Conservation (phyloP, 495 filamentous ascomycete genomes). For the Viridothelium virens region DNA sequence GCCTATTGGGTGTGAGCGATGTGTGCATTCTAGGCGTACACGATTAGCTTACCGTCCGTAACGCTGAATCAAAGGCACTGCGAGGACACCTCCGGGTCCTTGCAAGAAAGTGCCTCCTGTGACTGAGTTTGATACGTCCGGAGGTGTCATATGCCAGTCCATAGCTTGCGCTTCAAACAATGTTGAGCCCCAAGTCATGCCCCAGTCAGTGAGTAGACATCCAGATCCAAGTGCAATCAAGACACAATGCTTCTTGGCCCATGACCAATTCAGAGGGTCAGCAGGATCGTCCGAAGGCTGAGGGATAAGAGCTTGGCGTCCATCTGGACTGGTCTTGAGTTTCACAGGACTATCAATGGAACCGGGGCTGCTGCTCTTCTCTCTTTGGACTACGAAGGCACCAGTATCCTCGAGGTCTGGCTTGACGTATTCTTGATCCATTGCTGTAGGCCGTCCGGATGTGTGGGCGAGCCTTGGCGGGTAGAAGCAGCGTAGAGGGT, state of each 20-base stretch:
- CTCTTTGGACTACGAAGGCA: neutral
- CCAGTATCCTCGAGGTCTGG: slow-evolving; percentile 1
- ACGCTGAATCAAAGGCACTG: slow-evolving; percentile 44
- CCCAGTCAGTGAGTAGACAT: slow-evolving; percentile 33
- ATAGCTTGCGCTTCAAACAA: slow-evolving; percentile 42
- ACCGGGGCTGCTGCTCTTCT: neutral
- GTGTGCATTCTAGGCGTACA: neutral
- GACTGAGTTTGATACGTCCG: slow-evolving; percentile 41
- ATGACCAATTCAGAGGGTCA: slow-evolving; percentile 29
- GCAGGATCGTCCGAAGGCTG: slow-evolving; percentile 25
- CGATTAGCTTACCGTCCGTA: slow-evolving; percentile 39
- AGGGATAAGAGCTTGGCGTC: slow-evolving; percentile 24
- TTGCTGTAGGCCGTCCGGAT: neutral
- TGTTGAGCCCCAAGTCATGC: slow-evolving; percentile 46
- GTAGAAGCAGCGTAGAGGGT: no score
- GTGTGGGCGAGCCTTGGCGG: no score
- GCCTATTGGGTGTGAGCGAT: no score
- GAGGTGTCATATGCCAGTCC: slow-evolving; percentile 41
- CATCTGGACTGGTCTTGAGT: slow-evolving; percentile 21
- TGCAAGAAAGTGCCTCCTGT: slow-evolving; percentile 47
- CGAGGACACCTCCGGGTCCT: slow-evolving; percentile 46
- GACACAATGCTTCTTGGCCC: slow-evolving; percentile 24
- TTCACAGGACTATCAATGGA: neutral
- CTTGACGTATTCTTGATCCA: slow-evolving; percentile 10
- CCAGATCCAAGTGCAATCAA: slow-evolving; percentile 15